Conservation (phyloP, 176 grass and related monocot genomes). For the Panicum miliaceum region DNA sequence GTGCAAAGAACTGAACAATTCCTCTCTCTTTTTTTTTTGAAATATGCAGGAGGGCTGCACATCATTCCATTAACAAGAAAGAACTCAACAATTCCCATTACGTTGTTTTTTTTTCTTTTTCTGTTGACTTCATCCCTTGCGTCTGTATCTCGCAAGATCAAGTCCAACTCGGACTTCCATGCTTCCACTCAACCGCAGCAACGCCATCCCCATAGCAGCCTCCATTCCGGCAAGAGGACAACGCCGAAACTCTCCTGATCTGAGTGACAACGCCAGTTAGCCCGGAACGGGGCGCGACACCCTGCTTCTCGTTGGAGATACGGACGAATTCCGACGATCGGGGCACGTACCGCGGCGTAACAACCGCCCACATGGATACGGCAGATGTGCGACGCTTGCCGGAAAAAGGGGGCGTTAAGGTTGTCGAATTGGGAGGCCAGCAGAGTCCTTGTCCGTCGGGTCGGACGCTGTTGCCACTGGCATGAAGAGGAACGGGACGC, state of each 20-base stretch:
- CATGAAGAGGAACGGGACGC: neutral
- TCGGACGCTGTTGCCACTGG: neutral
- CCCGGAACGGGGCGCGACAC: neutral
- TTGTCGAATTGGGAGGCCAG: neutral
- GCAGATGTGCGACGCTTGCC: neutral
- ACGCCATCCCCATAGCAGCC: neutral
- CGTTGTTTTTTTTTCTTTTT: neutral
- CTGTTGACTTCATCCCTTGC: neutral
- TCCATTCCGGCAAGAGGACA: slow-evolving; percentile 31
- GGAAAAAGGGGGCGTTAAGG: slow-evolving; percentile 23
- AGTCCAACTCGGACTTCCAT: neutral
- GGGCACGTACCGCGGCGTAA: neutral
- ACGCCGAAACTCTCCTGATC: neutral
- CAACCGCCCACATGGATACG: slow-evolving; percentile 3
- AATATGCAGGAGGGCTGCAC: no score
- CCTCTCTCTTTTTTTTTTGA: no score
- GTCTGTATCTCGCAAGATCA: slow-evolving; percentile 28
- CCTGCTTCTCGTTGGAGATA: neutral
- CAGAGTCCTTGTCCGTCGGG: neutral
- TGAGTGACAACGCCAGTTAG: neutral
- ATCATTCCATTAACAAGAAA: no score
- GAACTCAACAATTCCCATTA: no score
- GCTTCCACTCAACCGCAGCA: slow-evolving; percentile 34
- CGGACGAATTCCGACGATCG: slow-evolving; percentile 19
- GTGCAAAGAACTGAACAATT: neutral